These are phyloP conservation scores for Telfairia occidentalis DNA, from an alignment of 331 rosid species.

Conservation along the genomic window DNA sequence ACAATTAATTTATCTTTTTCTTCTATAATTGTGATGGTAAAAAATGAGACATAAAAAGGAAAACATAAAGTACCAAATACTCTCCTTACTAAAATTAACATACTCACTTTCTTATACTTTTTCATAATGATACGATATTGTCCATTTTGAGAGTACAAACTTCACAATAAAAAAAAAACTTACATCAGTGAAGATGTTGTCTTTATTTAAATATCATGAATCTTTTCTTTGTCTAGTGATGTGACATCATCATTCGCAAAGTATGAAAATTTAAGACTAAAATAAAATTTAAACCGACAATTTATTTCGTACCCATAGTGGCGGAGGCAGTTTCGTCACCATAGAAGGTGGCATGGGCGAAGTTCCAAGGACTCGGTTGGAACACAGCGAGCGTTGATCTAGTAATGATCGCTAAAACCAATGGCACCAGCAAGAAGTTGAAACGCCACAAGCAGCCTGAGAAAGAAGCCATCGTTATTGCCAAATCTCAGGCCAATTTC, in stretches of 20 bases:
- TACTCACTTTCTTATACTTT: no score
- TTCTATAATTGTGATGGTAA: no score
- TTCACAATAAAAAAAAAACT: background rate
- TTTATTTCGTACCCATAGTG: background rate
- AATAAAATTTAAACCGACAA: background rate
- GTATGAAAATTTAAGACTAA: background rate
- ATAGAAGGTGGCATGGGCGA: slow-evolving; percentile 16
- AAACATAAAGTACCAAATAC: no score
- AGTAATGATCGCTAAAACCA: background rate
- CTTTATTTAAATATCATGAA: no score
- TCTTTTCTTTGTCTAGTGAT: no score
- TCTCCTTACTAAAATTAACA: no score
- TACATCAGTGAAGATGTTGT: no score
- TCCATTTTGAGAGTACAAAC: no score
- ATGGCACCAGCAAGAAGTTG: background rate
- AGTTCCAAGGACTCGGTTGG: slow-evolving; percentile 9
- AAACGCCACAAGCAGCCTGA: background rate
- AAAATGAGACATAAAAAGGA: no score
- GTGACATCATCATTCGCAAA: no score
- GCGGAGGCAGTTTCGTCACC: slow-evolving; percentile 17
- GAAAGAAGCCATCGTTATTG: slow-evolving; percentile 7
- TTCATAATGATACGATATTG: no score
- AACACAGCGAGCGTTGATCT: background rate
- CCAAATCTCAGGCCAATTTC: background rate
- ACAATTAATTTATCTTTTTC: no score